A percentile compares a stretch with the other conserved stretches of the same genome.
Conservation (phyloP, 78 protist genomes). For the Dictyostelium brefeldianum region DNA sequence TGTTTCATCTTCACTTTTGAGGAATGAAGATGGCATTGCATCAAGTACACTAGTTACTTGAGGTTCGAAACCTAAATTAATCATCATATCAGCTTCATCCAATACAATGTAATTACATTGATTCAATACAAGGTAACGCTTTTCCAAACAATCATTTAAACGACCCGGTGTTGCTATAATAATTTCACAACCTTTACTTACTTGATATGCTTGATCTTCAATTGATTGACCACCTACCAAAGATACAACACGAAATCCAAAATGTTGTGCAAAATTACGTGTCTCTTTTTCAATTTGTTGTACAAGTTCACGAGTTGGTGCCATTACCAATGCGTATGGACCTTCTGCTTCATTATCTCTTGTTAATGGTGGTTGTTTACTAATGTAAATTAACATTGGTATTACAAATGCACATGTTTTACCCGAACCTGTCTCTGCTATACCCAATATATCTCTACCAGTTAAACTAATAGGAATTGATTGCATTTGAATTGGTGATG, state of each 20-base stretch:
- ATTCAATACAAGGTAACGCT: slow-evolving; percentile 90
- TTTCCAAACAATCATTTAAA: slow-evolving; percentile 90
- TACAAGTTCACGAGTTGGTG: slow-evolving; percentile 92
- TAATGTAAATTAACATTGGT: slow-evolving; percentile 86
- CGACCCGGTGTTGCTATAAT: slow-evolving; percentile 96
- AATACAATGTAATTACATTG: slow-evolving; percentile 95
- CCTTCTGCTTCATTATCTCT: slow-evolving; percentile 83
- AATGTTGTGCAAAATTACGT: slow-evolving; percentile 48
- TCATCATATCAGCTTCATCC: slow-evolving; percentile 97
- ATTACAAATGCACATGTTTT: slow-evolving; percentile 94
- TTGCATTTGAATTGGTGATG: slow-evolving; percentile 93
- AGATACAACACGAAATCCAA: slow-evolving; percentile 79
- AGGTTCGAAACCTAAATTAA: slow-evolving; percentile 89
- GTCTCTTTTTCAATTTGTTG: slow-evolving; percentile 93
- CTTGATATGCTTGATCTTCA: slow-evolving; percentile 82
- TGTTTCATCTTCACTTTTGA: slow-evolving; percentile 74
- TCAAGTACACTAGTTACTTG: slow-evolving; percentile 89
- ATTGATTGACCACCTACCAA: slow-evolving; percentile 92
- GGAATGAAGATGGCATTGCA: slow-evolving; percentile 77
- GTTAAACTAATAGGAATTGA: slow-evolving; percentile 90
- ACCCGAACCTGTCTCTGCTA: slow-evolving; percentile 95
- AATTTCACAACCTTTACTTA: slow-evolving; percentile 90
- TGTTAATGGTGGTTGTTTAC: slow-evolving; percentile 64
- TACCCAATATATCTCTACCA: slow-evolving; percentile 91
- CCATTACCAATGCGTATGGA: slow-evolving; percentile 91